A percentile compares a stretch with the other conserved stretches of the same genome.
These are phyloP conservation scores for Nematodospora anomalae DNA, from an alignment of 1,139 yeast genomes.

Conservation along the genomic window DNA sequence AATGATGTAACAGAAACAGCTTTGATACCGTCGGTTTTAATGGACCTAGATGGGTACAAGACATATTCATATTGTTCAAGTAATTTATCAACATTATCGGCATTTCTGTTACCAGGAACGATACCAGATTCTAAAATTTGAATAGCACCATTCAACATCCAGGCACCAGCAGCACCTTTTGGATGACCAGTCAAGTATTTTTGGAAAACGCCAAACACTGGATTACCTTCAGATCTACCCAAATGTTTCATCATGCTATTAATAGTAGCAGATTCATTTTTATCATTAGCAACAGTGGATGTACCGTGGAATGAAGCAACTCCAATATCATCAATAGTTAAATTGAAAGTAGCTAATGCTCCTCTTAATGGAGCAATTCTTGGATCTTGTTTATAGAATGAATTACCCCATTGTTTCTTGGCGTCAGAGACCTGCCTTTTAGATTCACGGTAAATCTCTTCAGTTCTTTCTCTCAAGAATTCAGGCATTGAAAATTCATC, in stretches of 20 bases:
- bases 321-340: constrained; percentile 90
- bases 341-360: constrained; percentile 88
- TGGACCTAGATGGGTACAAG: constrained; percentile 89
- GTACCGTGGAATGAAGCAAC: constrained; percentile 99
- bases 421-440: constrained; percentile 84
- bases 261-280: constrained; percentile 92
- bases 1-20: constrained; percentile 96
- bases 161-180: constrained; percentile 99
- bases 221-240: constrained; percentile 97
- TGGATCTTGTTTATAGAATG: constrained; percentile 86
- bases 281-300: constrained; percentile 95
- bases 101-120: constrained; percentile 98
- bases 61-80: constrained; percentile 85
- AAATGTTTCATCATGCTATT: constrained; percentile 90
- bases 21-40: constrained; percentile 95
- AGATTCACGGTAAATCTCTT: constrained; percentile 85
- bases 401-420: constrained; percentile 93
- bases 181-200: constrained; percentile 99
- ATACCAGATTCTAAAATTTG: constrained; percentile 90
- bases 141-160: constrained; percentile 99
- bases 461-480: constrained; percentile 79
- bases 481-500: constrained; percentile 49
- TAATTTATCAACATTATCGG: constrained; percentile 87
- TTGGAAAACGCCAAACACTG: constrained; percentile 97
- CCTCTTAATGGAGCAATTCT: constrained; percentile 97